Conservation (phyloP, 352 stramenopile genomes). For the Hyaloperonospora brassicae region DNA sequence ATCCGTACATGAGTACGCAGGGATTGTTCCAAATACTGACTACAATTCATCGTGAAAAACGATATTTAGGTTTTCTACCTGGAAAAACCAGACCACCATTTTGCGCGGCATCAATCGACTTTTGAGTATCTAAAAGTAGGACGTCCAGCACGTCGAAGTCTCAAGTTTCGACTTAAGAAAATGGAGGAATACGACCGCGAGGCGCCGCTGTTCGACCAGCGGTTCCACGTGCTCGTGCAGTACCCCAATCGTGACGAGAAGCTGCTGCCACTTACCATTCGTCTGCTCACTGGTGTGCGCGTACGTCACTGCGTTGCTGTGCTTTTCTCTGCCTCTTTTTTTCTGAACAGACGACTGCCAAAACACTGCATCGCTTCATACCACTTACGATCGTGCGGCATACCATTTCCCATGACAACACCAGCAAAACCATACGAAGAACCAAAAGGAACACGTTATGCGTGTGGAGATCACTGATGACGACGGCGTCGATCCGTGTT, state of each 20-base stretch:
- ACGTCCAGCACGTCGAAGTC: too few species aligned
- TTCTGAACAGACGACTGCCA: neutral
- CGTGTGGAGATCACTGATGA: constrained; percentile 92
- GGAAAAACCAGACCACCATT: too few species aligned
- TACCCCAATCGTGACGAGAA: constrained; percentile 74
- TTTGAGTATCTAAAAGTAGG: too few species aligned
- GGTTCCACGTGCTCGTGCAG: constrained; percentile 80
- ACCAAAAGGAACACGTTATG: constrained; percentile 84
- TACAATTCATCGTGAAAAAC: too few species aligned
- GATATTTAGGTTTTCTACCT: neutral
- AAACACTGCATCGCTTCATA: too few species aligned
- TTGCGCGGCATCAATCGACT: too few species aligned
- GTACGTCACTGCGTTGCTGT: constrained; percentile 27
- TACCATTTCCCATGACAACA: too few species aligned
- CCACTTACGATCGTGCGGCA: too few species aligned
- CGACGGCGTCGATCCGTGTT: constrained; percentile 86
- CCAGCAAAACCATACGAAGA: constrained; percentile 64
- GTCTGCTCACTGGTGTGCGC: constrained; percentile 62
- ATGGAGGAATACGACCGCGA: constrained; percentile 83
- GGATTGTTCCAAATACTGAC: too few species aligned
- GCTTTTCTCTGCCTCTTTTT: neutral
- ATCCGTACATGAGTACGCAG: too few species aligned
- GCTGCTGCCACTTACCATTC: constrained; percentile 62
- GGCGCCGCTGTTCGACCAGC: constrained; percentile 73
- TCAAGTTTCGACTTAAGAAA: neutral